Base-by-base conservation (phyloP, 306 rosid species). In the Abrus precatorius region DNA sequence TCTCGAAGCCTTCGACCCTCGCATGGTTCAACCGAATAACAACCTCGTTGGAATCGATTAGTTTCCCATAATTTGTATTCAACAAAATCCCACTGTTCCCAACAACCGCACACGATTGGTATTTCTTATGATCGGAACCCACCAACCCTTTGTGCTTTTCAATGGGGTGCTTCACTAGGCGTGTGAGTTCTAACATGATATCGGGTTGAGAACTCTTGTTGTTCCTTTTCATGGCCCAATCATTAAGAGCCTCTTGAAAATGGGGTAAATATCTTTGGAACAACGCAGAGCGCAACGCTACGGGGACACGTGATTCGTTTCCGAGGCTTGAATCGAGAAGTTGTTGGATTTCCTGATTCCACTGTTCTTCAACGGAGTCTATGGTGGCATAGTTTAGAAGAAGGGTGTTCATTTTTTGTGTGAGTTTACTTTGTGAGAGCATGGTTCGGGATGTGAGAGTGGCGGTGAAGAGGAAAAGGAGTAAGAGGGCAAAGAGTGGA, bases 41-140 rank as follows among this genome's bases (percentile, higher is more conserved):
- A 9, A 68, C 60, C 40, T 90, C 93, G 9, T 96, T 98, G 9
- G 89, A 54, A 84, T 96, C 99, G 79, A 95, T 90, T 7, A 82
- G 44, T 45, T 75, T 65, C 33, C 99, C 99, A 40, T 86, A 60
- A 44, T 83, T 87, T 45, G 74, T 87, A 6, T 92, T 92, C 53
- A 96, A 80, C 82, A 96, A 70, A 87, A 96, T 93, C 62, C 99
- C 99, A 77, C 99, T 96, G 54, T 96, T 96, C 2, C 99, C 99
- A 44, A 96, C 97, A 4, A 92, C 98, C 0, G 98, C 99, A 80
- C 99, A 96, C 0, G 97, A 83, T 8, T 86, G 64, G 45, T 93
- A 92, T 28, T 84, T 80, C 6, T 69, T 38, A 11, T 82, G 28
- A 56, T 3, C 83, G 0, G 87, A 75, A 73, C 38, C 41, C 3